Conservation (phyloP, 768 basidiomycete species). For the Lentinula edodes region DNA sequence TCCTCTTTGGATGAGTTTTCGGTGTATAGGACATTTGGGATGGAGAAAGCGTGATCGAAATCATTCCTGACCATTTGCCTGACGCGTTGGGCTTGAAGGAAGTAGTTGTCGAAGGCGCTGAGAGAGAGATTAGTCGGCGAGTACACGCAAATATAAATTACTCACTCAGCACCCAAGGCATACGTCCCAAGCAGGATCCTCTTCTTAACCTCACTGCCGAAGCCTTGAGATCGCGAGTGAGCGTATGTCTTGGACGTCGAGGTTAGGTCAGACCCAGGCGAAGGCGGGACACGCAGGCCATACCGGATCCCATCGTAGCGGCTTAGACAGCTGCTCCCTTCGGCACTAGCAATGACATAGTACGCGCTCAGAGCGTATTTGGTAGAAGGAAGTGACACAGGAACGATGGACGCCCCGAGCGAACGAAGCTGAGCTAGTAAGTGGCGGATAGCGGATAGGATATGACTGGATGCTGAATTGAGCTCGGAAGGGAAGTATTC, state of each 20-base stretch:
- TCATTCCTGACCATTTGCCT: constrained; percentile 68
- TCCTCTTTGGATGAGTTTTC: background rate
- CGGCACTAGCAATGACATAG: constrained; percentile 71
- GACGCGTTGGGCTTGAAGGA: constrained; percentile 84
- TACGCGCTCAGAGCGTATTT: constrained; percentile 60
- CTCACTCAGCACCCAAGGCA: constrained; percentile 87
- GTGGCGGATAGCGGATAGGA: constrained; percentile 39
- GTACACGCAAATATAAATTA: constrained; percentile 4
- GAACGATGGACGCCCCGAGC: constrained; percentile 60
- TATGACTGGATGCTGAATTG: constrained; percentile 22
- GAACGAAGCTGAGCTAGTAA: constrained; percentile 33
- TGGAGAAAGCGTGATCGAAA: constrained; percentile 63
- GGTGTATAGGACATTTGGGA: constrained; percentile 43
- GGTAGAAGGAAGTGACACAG: constrained; percentile 64
- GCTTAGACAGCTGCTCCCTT: constrained; percentile 67
- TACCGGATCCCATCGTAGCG: constrained; percentile 64
- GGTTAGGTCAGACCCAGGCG: constrained; percentile 24
- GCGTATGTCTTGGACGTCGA: constrained; percentile 60
- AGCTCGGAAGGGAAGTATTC: constrained; percentile 82
- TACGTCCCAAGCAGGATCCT: constrained; percentile 88
- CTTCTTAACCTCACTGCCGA: constrained; percentile 82
- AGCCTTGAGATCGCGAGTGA: constrained; percentile 58
- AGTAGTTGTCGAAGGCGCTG: constrained; percentile 92
- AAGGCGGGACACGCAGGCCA: constrained; percentile 28
- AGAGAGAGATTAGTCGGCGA: background rate